Percentiles rank a stretch among this genome's conserved stretches.
These are phyloP conservation scores for Eustoma russellianum DNA, from an alignment of 257 asterid species.

Conservation along the genomic window DNA sequence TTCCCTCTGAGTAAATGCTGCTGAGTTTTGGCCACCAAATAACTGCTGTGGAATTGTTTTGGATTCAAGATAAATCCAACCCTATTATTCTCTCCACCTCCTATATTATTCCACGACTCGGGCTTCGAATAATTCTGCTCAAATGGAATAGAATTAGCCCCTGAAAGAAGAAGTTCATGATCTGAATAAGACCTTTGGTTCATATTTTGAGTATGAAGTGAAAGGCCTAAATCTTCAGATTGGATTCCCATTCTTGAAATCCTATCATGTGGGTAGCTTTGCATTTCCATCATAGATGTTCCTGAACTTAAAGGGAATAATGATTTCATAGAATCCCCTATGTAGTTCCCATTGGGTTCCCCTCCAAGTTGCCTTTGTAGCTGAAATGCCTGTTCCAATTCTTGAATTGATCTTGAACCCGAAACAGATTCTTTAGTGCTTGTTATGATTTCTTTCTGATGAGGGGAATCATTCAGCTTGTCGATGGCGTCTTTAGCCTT, in stretches of 20 bases:
- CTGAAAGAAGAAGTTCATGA: slow-evolving; percentile 9
- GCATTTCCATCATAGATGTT: slow-evolving; percentile 16
- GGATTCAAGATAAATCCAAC: slow-evolving; percentile 22
- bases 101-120: too few relatives aligned
- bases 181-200: slow-evolving; percentile 5
- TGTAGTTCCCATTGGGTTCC: slow-evolving; percentile 1
- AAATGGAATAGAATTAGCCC: slow-evolving; percentile 10
- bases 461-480: slow-evolving; percentile 15
- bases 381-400: slow-evolving; percentile 5
- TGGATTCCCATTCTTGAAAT: slow-evolving; percentile 20
- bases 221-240: slow-evolving; percentile 38
- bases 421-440: slow-evolving; percentile 14
- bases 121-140: slow-evolving; percentile 21
- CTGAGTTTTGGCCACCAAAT: slow-evolving; percentile 15
- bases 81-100: slow-evolving; percentile 14
- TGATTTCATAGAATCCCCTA: slow-evolving; percentile 25
- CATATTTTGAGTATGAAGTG: slow-evolving; percentile 24
- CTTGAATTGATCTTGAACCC: slow-evolving; percentile 11
- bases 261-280: slow-evolving; percentile 12
- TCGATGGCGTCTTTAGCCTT: slow-evolving; percentile 49
- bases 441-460: neutral
- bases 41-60: slow-evolving; percentile 15
- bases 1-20: slow-evolving; percentile 26
- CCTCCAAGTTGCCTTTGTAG: slow-evolving; percentile 7
- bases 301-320: slow-evolving; percentile 22